Conservation (phyloP, 2,329 filamentous ascomycete species). For the Ophiostoma piceae region DNA sequence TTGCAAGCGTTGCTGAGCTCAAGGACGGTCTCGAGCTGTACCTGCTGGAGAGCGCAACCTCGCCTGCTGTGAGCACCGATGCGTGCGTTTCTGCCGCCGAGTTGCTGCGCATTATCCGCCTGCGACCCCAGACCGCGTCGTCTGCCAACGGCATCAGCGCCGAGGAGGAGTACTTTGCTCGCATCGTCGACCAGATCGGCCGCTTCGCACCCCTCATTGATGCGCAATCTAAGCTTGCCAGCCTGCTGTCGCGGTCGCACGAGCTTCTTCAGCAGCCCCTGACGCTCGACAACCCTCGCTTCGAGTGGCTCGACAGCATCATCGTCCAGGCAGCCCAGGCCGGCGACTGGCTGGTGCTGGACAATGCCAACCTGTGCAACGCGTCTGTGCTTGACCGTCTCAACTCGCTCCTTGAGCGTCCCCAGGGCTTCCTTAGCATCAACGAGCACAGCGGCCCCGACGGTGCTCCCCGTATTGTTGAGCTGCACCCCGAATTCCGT, state of each 20-base stretch:
- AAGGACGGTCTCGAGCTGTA: slow-evolving; percentile 42
- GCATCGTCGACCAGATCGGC: slow-evolving; percentile 39
- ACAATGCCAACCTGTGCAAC: slow-evolving; percentile 96
- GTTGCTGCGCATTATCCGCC: slow-evolving; percentile 48
- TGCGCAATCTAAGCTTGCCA: slow-evolving; percentile 42
- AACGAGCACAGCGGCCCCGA: slow-evolving; percentile 86
- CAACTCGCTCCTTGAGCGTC: slow-evolving; percentile 83
- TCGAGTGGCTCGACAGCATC: slow-evolving; percentile 94
- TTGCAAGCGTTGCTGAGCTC: slow-evolving; percentile 38
- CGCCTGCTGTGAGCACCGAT: slow-evolving; percentile 35
- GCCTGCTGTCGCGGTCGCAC: slow-evolving; percentile 45
- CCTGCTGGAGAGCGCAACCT: slow-evolving; percentile 41
- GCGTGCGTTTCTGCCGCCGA: slow-evolving; percentile 41
- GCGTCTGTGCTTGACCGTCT: slow-evolving; percentile 89
- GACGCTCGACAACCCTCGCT: slow-evolving; percentile 66
- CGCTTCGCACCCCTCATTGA: slow-evolving; percentile 40
- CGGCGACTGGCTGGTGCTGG: slow-evolving; percentile 88
- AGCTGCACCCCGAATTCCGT: slow-evolving; percentile 78
- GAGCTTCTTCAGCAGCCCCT: slow-evolving; percentile 49
- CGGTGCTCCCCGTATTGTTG: slow-evolving; percentile 73
- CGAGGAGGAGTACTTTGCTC: slow-evolving; percentile 37
- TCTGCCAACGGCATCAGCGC: slow-evolving; percentile 28
- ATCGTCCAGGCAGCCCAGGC: slow-evolving; percentile 80
- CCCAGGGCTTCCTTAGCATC: slow-evolving; percentile 78
- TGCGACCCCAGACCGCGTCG: background rate